Percentiles rank a stretch among this genome's conserved stretches.
Evolutionary conservation across 306 rosid genomes (phyloP).

Genomic region (Erythrophleum fordii): DNA sequence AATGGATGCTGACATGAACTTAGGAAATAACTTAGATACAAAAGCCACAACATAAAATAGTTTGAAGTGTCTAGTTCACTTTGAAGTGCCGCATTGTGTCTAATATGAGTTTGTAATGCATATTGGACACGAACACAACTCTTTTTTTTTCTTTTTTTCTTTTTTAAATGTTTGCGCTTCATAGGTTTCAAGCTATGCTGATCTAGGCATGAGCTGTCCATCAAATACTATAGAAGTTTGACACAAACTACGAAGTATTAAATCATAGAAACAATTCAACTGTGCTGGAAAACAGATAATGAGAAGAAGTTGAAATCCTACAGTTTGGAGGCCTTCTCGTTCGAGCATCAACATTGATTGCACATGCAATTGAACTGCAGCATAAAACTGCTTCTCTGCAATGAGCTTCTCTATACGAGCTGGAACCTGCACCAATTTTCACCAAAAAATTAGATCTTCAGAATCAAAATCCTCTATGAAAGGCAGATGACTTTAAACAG

Average conservation of each 20-base stretch:
- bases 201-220: slow-evolving; percentile 15
- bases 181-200: not conserved
- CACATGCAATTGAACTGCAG: slow-evolving; percentile 91
- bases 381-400: slow-evolving; percentile 92
- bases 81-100: not conserved
- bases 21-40: not conserved
- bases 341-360: slow-evolving; percentile 93
- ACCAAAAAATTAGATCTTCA: slow-evolving; percentile 35
- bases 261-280: slow-evolving; percentile 23
- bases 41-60: not conserved
- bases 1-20: not conserved
- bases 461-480: slow-evolving; percentile 33
- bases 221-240: not conserved
- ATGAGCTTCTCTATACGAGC: slow-evolving; percentile 89
- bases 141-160: not conserved
- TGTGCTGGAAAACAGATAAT: slow-evolving; percentile 23
- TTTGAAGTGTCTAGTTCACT: not conserved
- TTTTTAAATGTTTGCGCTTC: not conserved
- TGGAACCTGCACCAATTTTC: slow-evolving; percentile 78
- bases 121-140: not conserved
- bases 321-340: slow-evolving; percentile 94
- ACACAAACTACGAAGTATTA: slow-evolving; percentile 26
- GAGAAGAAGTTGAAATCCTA: slow-evolving; percentile 50
- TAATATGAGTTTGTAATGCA: not conserved
- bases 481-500: slow-evolving; percentile 23